These are phyloP conservation scores for Leishmania arabica DNA, from an alignment of 208 protist species.

Conservation along the genomic window DNA sequence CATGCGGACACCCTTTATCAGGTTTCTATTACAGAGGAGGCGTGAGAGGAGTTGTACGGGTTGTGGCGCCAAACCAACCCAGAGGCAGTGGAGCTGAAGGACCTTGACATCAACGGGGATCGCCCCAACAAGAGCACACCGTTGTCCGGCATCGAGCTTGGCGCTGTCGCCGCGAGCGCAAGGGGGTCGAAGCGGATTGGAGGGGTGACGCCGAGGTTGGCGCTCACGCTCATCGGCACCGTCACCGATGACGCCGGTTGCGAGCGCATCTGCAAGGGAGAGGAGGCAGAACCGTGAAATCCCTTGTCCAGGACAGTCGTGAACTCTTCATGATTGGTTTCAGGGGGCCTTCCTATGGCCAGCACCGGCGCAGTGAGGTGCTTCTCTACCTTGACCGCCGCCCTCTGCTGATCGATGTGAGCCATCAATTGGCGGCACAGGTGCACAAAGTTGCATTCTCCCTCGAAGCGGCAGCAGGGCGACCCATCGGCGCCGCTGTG, in stretches of 20 bases:
- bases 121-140: conserved; percentile 29
- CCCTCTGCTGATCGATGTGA: conserved; percentile 15
- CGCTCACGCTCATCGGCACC: conserved; percentile 46
- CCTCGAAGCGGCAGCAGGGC: conserved; percentile 79
- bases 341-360: conserved; percentile 1
- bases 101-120: conserved; percentile 54
- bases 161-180: conserved; percentile 41
- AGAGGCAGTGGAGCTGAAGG: conserved; percentile 65
- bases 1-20: conserved; percentile 8
- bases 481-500: conserved; percentile 47
- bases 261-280: conserved; percentile 9
- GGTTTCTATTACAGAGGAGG: conserved; percentile 74
- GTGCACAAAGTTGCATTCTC: conserved; percentile 87
- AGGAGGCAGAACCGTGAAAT: conserved; percentile 3
- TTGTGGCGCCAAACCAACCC: conserved; percentile 84
- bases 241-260: conserved; percentile 26
- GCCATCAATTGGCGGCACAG: conserved; percentile 55
- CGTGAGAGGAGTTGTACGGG: conserved; percentile 60
- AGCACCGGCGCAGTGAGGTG: conserved; percentile 11
- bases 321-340: conserved; percentile 14
- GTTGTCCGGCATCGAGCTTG: conserved; percentile 25
- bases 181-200: conserved; percentile 43
- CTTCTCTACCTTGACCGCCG: conserved; percentile 9
- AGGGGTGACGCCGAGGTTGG: conserved; percentile 35
- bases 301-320: conserved; percentile 11